These are phyloP conservation scores for Coix lacrymajobi DNA, from an alignment of 176 grass and related monocot genomes.

Conservation along the genomic window DNA sequence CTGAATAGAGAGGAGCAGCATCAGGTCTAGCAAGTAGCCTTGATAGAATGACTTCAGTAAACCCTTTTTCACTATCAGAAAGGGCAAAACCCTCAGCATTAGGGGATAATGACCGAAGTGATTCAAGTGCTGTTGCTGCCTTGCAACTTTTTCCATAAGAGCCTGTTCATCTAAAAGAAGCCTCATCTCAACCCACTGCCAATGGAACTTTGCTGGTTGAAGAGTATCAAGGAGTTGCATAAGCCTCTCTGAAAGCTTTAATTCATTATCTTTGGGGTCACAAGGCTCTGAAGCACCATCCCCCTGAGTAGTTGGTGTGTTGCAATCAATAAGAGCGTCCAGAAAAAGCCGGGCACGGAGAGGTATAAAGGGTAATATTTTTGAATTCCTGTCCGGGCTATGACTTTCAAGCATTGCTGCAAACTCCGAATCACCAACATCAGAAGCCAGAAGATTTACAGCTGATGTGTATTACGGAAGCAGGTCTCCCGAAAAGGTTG, in stretches of 20 bases:
- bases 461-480: constrained; percentile 69
- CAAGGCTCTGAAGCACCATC: constrained; percentile 63
- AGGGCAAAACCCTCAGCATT: constrained; percentile 62
- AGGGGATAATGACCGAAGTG: constrained; percentile 73
- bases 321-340: constrained; percentile 87
- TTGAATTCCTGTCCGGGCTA: constrained; percentile 70
- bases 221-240: constrained; percentile 83
- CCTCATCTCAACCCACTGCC: constrained; percentile 98
- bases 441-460: constrained; percentile 80
- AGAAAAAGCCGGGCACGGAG: constrained; percentile 88
- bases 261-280: constrained; percentile 61
- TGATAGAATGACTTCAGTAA: constrained; percentile 93
- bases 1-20: constrained; percentile 90
- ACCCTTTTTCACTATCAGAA: constrained; percentile 96
- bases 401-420: constrained; percentile 75
- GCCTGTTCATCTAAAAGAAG: constrained; percentile 98
- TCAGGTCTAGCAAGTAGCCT: constrained; percentile 93
- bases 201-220: constrained; percentile 97
- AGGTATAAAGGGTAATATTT: constrained; percentile 73
- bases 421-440: constrained; percentile 90
- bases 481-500: constrained; percentile 86
- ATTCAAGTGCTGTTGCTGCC: constrained; percentile 70
- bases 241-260: constrained; percentile 73
- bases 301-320: constrained; percentile 49
- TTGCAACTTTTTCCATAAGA: constrained; percentile 80